phyloP scores from a whole-genome alignment of 495 filamentous ascomycete species.

The Aspergillus avenaceus region DNA sequence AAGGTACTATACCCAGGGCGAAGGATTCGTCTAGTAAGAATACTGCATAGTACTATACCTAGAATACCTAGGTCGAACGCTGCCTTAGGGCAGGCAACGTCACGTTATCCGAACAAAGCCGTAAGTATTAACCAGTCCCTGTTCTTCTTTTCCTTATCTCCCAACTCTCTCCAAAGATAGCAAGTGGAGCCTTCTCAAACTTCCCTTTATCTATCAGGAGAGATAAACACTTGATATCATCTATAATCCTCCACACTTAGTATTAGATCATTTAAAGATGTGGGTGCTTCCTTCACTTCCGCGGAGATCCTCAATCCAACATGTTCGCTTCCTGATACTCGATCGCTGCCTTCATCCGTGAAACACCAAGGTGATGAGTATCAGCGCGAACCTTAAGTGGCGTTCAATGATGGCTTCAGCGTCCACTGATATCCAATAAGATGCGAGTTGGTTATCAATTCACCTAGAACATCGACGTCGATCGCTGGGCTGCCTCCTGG shows the following conservation, averaged over 20 bases:
- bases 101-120: neutral
- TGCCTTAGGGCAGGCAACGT: neutral
- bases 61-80: neutral
- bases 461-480: neutral
- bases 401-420: neutral
- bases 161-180: neutral
- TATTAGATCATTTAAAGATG: slow-evolving; percentile 4
- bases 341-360: neutral
- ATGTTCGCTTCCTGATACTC: neutral
- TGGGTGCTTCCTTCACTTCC: slow-evolving; percentile 1
- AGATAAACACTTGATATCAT: neutral
- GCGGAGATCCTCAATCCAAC: slow-evolving; percentile 1
- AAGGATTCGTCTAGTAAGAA: too few relatives aligned
- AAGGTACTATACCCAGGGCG: too few relatives aligned
- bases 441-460: neutral
- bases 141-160: neutral
- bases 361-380: neutral
- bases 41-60: neutral
- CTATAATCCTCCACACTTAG: neutral
- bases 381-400: neutral
- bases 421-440: neutral
- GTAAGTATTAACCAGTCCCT: too few relatives aligned
- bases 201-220: neutral
- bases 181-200: neutral
- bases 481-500: neutral